Percentiles rank a stretch among this genome's conserved stretches.
Conservation (phyloP, 2,329 filamentous ascomycete species). For the Botrytis sinoallii region DNA sequence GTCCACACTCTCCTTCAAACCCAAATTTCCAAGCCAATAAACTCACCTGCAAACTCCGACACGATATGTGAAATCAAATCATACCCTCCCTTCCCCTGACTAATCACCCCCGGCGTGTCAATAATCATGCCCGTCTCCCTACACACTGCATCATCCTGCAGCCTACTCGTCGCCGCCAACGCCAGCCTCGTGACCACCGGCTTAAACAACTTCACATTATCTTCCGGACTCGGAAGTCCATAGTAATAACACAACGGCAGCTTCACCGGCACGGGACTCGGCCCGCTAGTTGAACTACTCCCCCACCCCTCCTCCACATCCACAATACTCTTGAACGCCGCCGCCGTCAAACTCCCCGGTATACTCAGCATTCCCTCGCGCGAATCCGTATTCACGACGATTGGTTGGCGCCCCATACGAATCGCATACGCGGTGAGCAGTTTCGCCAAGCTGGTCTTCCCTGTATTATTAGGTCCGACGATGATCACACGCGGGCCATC, state of each 20-base stretch:
- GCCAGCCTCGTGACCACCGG: constrained; percentile 73
- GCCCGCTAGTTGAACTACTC: constrained; percentile 84
- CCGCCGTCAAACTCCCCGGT: constrained; percentile 79
- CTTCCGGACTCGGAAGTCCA: constrained; percentile 69
- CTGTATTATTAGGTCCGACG: constrained; percentile 71
- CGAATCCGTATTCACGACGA: constrained; percentile 82
- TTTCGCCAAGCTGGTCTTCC: constrained; percentile 80
- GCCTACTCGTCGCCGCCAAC: constrained; percentile 70
- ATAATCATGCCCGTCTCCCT: constrained; percentile 77
- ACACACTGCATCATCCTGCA: constrained; percentile 71
- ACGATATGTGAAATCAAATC: constrained; percentile 80
- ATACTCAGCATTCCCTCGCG: constrained; percentile 74
- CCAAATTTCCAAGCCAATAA: not conserved
- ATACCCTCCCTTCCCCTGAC: constrained; percentile 62
- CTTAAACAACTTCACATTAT: constrained; percentile 70
- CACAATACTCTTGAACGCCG: constrained; percentile 82
- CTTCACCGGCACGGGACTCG: constrained; percentile 84
- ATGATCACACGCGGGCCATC: constrained; percentile 81
- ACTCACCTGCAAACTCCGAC: constrained; percentile 59
- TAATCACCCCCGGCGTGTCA: constrained; percentile 72
- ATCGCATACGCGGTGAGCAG: constrained; percentile 78
- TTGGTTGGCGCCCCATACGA: constrained; percentile 68
- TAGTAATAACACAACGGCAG: constrained; percentile 89
- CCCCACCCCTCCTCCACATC: constrained; percentile 90
- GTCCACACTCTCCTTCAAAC: not conserved